Conservation (phyloP, 805 yeast genomes). For the Candida xiaguanensis region DNA sequence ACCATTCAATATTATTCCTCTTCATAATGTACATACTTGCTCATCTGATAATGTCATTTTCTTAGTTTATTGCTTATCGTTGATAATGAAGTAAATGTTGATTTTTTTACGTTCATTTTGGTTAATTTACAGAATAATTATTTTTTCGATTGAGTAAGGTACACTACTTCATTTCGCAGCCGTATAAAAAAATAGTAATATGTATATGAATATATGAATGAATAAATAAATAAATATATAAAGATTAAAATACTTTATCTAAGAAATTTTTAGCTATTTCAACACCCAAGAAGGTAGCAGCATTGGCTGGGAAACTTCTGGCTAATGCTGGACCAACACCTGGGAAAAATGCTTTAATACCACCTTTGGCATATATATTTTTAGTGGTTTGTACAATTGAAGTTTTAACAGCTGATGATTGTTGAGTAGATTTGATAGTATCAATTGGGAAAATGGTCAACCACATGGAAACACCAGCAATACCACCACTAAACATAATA, state of each 20-base stretch:
- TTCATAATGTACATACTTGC: slow-evolving; percentile 9
- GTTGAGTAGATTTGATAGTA: slow-evolving; percentile 84
- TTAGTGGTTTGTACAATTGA: slow-evolving; percentile 64
- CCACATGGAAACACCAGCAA: slow-evolving; percentile 98
- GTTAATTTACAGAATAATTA: not conserved
- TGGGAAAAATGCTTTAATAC: slow-evolving; percentile 91
- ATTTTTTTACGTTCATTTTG: slow-evolving; percentile 3
- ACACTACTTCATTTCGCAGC: not conserved
- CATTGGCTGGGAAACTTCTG: slow-evolving; percentile 96
- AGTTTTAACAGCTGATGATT: slow-evolving; percentile 51
- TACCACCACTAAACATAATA: slow-evolving; percentile 87
- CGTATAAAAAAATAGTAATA: not conserved
- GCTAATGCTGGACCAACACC: slow-evolving; percentile 95
- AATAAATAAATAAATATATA: not conserved
- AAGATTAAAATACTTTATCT: slow-evolving; percentile 28
- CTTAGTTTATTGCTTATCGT: slow-evolving; percentile 4
- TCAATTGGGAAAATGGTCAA: slow-evolving; percentile 91
- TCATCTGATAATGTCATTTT: slow-evolving; percentile 13
- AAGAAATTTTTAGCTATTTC: slow-evolving; percentile 62
- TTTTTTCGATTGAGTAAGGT: not conserved
- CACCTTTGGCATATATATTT: slow-evolving; percentile 70
- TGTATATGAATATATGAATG: not conserved
- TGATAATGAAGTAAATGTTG: not conserved
- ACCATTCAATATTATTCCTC: not conserved
- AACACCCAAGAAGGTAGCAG: slow-evolving; percentile 97